Base-by-base conservation (phyloP, 345 rosid species). In the Populus simonii region DNA sequence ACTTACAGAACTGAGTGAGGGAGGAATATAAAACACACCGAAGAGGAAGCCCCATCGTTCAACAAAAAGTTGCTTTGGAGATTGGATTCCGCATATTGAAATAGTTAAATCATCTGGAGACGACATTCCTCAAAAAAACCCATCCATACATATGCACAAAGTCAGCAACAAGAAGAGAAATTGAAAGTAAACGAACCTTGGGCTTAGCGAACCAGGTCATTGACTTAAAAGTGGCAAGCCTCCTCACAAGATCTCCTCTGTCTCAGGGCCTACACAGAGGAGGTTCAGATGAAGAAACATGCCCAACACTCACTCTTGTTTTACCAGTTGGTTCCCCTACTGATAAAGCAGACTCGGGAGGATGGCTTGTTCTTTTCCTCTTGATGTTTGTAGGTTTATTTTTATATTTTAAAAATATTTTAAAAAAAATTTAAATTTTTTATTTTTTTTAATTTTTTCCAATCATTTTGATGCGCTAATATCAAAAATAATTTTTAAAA, bases 151-250 rank as follows among this genome's bases (percentile, higher is more conserved):
- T 41, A 41, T 11, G 45, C 45, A 41, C 45, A 41, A 9, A 31
- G 61, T 31, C 20, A 71, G 7, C 16, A 8, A 31, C 23, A 61
- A 17, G 23, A 71, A 16, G 29, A 11, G 33, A 49, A 51, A 59
- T 36, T 17, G 6, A 23, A 57, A 67, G n/a, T 33, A 67, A 18
- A 33, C 36, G 55, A 69, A 93, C 99, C 97, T 91, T 86, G 67
- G 97, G 98, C 76, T 92, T 93, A 38, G 97, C 97, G 66, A 96
- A 92, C 96, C 99, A 96, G 23, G 94, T 91, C 99, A 96, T 96
- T 72, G 99, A 93, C 88, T 93, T 96, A 79, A 90, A 96, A 36
- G 96, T 90, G 53, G 97, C 88, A 17, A 89, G 76, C 81, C 99
- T 89, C 86, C 88, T 89, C 92, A 96, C 85, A 79, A 96, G 90